Conservation (phyloP, 2,329 filamentous ascomycete species). For the Fusarium sp. region DNA sequence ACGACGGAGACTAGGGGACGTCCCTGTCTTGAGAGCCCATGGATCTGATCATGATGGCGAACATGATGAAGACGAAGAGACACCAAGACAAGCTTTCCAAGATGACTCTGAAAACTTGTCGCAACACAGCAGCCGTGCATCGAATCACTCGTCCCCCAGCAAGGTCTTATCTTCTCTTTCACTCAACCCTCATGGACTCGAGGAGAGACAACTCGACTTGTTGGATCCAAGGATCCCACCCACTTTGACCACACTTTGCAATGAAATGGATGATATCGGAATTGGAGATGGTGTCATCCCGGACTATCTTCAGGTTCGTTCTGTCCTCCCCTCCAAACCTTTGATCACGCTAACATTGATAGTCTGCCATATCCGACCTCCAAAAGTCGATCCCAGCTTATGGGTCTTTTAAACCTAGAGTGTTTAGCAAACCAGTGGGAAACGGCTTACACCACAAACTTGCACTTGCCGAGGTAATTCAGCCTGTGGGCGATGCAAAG, state of each 20-base stretch:
- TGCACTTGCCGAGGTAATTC: not conserved
- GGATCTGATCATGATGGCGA: not conserved
- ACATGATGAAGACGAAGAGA: not conserved
- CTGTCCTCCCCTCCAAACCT: not conserved
- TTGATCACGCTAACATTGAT: not conserved
- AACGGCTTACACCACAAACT: not conserved
- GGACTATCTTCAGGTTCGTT: constrained; percentile 5
- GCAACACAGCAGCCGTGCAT: not conserved
- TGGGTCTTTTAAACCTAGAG: not conserved
- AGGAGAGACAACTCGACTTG: constrained; percentile 3
- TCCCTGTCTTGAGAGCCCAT: not conserved
- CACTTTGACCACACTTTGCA: not conserved
- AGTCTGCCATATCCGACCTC: constrained; percentile 1
- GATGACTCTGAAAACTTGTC: not conserved
- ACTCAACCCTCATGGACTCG: not conserved
- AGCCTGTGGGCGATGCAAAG: constrained; percentile 1
- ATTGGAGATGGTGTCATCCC: constrained; percentile 5
- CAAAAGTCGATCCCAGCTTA: not conserved
- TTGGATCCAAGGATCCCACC: not conserved
- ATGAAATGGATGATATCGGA: constrained; percentile 8
- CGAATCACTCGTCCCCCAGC: constrained; percentile 2
- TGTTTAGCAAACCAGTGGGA: not conserved
- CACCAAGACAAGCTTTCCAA: not conserved
- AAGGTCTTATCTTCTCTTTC: not conserved
- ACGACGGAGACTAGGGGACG: not conserved